Evolutionary conservation across 2,329 filamentous ascomycete genomes (phyloP).

Genomic region (Berkeleyomyces rouxiae): DNA sequence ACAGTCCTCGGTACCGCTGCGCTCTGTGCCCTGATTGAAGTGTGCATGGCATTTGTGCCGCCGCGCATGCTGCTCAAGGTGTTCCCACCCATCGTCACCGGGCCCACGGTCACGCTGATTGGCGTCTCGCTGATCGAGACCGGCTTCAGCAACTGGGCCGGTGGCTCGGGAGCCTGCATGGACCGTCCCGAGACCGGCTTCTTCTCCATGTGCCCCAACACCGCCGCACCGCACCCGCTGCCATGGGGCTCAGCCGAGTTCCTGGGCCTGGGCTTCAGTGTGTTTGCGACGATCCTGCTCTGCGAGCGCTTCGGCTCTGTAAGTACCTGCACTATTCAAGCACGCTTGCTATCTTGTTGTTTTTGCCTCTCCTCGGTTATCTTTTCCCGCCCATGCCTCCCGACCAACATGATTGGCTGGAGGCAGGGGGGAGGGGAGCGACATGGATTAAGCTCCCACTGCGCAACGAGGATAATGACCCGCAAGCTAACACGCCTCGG

Average conservation of each 20-base stretch:
- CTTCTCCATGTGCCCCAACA: conserved; percentile 49
- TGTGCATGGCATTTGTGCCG: conserved; percentile 58
- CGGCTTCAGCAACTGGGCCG: conserved; percentile 64
- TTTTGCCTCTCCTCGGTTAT: background rate
- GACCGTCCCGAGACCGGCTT: conserved; percentile 32
- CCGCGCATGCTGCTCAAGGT: conserved; percentile 51
- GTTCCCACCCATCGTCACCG: conserved; percentile 62
- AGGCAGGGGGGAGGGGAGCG: too few relatives aligned
- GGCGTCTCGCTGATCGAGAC: conserved; percentile 55
- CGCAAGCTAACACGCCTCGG: background rate
- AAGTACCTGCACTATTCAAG: background rate
- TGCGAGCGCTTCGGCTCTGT: conserved; percentile 60
- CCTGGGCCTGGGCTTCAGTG: conserved; percentile 61
- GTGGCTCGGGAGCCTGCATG: conserved; percentile 47
- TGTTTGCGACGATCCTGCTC: conserved; percentile 63
- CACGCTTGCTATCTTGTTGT: background rate
- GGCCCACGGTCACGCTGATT: conserved; percentile 53
- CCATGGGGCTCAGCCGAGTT: conserved; percentile 68
- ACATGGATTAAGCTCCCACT: background rate
- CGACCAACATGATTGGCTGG: background rate
- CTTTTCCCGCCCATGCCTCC: background rate
- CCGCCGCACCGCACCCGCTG: conserved; percentile 51
- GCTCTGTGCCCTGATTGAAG: conserved; percentile 50
- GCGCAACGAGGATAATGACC: background rate
- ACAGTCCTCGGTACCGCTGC: conserved; percentile 50